Evolutionary conservation across 768 basidiomycete genomes (phyloP), one percentile per base, ranked within the genome.

Genomic region (Pleurotus pulmonarius): DNA sequence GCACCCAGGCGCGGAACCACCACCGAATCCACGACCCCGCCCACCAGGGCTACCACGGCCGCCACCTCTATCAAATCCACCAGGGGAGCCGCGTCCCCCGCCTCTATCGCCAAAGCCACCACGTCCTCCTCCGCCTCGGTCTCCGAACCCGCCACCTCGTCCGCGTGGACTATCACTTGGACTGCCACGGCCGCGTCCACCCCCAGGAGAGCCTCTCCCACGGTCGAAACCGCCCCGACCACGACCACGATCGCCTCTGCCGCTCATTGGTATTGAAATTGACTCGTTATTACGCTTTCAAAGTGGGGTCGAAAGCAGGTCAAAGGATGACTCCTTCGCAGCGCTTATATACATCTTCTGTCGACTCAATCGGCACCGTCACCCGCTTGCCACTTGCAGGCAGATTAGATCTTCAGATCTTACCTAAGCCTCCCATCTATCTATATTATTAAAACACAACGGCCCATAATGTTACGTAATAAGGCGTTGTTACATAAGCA

Each of bases 161-260:
- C 61, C 52, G 13, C 63, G 60, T 20, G 67, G 65, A 64, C 73
- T 63, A 25, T 51, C 38, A 2, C 37, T 20, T n/a, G 18, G 39
- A n/a, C 39, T 18, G 11, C 51, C 51, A 5, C 38, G 51, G 3
- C 60, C 66, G 34, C 71, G 67, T 34, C 73, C 66, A 29, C 24
- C 46, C 9, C 29, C 29, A 34, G 29, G 29, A 11, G 29, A 34
- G 29, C 29, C 29, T 34, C 29, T 34, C 29, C 29, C 29, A 34
- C 29, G 29, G 11, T 34, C 29, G 3, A 34, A 34, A 12, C 71
- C 69, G n/a, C 69, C 63, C 22, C 65, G 64, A 12, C 76, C 75
- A 29, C 73, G 67, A 11, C 74, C 79, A 63, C 79, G 69, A 24
- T 70, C 64, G 16, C 61, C 73, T 72, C 73, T 73, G 61, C 64